Evolutionary conservation across 1,139 yeast species (phyloP), one percentile per base, ranked within the genome.

Genomic region (Geotrichum reessii): DNA sequence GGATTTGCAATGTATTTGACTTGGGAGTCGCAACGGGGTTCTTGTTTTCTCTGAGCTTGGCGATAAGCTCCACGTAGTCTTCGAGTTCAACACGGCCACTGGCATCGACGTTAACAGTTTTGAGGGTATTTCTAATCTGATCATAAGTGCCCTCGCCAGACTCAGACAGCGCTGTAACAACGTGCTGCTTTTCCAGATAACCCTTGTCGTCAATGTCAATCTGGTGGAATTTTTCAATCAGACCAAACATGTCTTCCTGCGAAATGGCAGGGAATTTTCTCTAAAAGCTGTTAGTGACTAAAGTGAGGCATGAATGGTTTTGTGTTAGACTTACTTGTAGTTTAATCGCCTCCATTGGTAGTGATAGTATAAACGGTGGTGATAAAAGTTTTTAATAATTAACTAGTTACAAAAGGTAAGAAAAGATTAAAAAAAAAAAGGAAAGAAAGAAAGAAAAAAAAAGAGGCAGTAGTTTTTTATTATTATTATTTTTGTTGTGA

Each of bases 81-180:
- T 95, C 99, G 69, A 93, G 77, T 72, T 95, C 99, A 58, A 93
- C 97, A 68, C 89, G 91, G 21, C 99, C 99, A 11, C 96, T 87
- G 8, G 99, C 96, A 74, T 93, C 99, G 50, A 93, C 96, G 66
- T 87, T 87, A 55, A 91, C 97, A 52, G 80, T 82, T 70, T 92
- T 93, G 71, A 93, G 81, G 1, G 97, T 88, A 72, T 91, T 96
- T 76, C 99, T 86, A 47, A 96, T 93, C 64, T 87, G 88, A 73
- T 93, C 99, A 70, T 93, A 93, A 47, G 91, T 74, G 57, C 88
- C 93, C 55, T 82, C 82, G 24, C 97, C 97, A 47, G 83, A 75
- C 63, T 85, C 84, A 25, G 96, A 83, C 52, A 91, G 84, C 2
- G 92, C 83, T 71, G 91, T 91, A 71, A 92, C 86, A 40, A 88